Evolutionary conservation across 345 rosid species (phyloP), one percentile per base, ranked within the genome.

Genomic region (Rhodamnia argentea): DNA sequence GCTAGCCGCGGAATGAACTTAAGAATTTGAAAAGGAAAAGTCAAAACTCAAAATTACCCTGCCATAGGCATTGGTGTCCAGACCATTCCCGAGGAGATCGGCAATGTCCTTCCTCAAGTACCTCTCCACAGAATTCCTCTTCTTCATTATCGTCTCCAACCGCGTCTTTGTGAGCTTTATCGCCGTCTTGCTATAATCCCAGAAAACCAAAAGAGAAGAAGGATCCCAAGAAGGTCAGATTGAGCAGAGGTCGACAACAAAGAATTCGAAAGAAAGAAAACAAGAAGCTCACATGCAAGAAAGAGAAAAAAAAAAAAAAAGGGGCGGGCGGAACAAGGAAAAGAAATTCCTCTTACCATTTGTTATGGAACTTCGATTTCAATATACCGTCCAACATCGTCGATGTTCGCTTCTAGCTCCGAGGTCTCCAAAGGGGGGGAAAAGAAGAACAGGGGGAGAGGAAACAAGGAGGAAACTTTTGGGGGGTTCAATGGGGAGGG

Each of bases 41-140:
- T 52, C 74, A 18, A 57, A 13, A 22, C 62, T 50, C 51, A 42
- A 22, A 14, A 75, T 75, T 84, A 98, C 99, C 98, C 98, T 94
- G 88, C 94, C 92, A 85, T 92, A 94, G 11, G 99, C 99, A 88
- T 93, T 94, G 87, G 90, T 86, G 87, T 94, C 95, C 85, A 91
- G 92, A 83, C 86, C 92, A 53, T 83, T 92, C 85, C 82, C 90
- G 86, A 98, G 95, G 86, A 98, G 99, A 81, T 95, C 98, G 29
- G 92, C 97, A 64, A 96, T 87, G 91, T 96, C 99, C n/a, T 91
- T 94, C 92, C 90, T 95, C 91, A 94, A 83, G 87, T 87, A 94
- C 88, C 91, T 94, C 84, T 90, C 89, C 82, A 94, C 91, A 16
- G 96, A 90, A 78, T 64, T 86, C 90, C 93, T 96, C 94, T 92